These are phyloP conservation scores for Leccinum disarticulatum DNA, from an alignment of 768 basidiomycete genomes.

Conservation along the genomic window DNA sequence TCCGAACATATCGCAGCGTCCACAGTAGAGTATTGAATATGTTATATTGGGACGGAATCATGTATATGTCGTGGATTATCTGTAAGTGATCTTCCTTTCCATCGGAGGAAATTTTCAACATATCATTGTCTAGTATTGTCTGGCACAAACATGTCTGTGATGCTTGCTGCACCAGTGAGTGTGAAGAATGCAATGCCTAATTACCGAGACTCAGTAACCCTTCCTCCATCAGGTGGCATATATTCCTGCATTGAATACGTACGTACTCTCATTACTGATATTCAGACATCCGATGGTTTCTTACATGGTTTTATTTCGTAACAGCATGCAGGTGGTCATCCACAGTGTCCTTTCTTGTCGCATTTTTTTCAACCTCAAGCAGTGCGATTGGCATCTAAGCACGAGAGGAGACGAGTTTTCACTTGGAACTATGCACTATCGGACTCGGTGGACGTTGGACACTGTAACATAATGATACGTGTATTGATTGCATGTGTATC, in stretches of 20 bases:
- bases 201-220: not conserved
- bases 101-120: not conserved
- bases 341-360: constrained; percentile 26
- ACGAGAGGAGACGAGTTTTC: not conserved
- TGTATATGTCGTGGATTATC: constrained; percentile 29
- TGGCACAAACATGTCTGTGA: constrained; percentile 14
- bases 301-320: not conserved
- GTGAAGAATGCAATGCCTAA: not conserved
- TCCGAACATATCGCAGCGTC: constrained; percentile 20
- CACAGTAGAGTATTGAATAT: constrained; percentile 18
- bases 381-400: constrained; percentile 9
- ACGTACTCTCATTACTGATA: constrained; percentile 4
- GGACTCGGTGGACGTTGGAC: not conserved
- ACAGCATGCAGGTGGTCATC: constrained; percentile 27
- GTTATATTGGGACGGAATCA: constrained; percentile 30
- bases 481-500: too few relatives aligned
- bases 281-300: not conserved
- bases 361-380: constrained; percentile 10
- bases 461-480: not conserved
- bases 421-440: constrained; percentile 10
- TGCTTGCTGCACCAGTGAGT: constrained; percentile 22
- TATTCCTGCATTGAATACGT: constrained; percentile 23
- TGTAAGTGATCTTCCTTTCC: constrained; percentile 4
- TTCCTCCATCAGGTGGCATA: constrained; percentile 10
- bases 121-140: constrained; percentile 11